Conservation (phyloP, 345 rosid species). For the Dipteronia sinensis region DNA sequence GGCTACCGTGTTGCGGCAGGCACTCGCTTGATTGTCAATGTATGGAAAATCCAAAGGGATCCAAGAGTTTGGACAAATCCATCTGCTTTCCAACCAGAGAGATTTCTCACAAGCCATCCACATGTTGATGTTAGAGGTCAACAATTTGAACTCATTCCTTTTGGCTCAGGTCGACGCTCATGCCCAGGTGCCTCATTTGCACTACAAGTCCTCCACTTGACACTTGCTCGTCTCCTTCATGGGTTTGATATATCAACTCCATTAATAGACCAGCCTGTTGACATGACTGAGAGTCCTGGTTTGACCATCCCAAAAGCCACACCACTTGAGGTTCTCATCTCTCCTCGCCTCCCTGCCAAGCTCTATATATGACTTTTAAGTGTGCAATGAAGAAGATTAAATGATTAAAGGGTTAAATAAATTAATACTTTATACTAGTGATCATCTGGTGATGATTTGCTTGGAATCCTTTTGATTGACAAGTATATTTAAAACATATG, state of each 20-base stretch:
- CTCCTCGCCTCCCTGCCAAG: constrained; percentile 38
- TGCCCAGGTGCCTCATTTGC: constrained; percentile 53
- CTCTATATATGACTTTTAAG: constrained; percentile 12
- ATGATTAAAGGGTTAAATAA: background rate
- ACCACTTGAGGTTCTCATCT: constrained; percentile 42
- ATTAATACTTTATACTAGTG: background rate
- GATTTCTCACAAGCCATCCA: constrained; percentile 45
- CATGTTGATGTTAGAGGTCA: constrained; percentile 46
- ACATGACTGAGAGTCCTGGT: constrained; percentile 47
- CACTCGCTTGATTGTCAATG: constrained; percentile 51
- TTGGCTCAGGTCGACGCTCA: constrained; percentile 55
- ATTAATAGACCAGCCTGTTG: constrained; percentile 26
- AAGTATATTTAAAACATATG: background rate
- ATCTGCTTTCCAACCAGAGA: constrained; percentile 46
- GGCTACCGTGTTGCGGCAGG: constrained; percentile 48
- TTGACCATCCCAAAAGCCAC: constrained; percentile 48
- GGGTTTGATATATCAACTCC: constrained; percentile 38
- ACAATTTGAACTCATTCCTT: constrained; percentile 48
- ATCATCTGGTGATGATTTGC: too few relatives aligned
- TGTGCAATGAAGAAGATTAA: background rate
- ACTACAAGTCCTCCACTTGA: constrained; percentile 36
- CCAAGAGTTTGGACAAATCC: constrained; percentile 41
- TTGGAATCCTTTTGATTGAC: background rate
- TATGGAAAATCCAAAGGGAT: constrained; percentile 59
- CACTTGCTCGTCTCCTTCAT: constrained; percentile 48